These are phyloP conservation scores for Lophiostoma macrostomum DNA, from an alignment of 495 filamentous ascomycete species.

Conservation along the genomic window DNA sequence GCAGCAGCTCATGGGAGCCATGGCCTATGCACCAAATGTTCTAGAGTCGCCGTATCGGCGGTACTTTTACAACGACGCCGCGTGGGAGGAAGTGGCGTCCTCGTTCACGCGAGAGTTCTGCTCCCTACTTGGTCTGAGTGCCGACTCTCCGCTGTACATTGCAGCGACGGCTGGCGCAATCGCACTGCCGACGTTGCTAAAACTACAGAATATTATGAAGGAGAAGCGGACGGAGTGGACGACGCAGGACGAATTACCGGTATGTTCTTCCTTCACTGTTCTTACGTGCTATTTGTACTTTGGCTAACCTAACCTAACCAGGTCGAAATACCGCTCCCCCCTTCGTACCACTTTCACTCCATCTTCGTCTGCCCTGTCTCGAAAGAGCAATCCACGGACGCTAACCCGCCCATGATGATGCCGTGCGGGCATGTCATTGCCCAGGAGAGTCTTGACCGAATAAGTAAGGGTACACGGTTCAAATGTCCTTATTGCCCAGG, in stretches of 20 bases:
- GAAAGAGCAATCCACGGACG: conserved; percentile 91
- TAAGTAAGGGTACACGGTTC: conserved; percentile 75
- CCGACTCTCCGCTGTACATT: conserved; percentile 85
- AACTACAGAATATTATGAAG: conserved; percentile 76
- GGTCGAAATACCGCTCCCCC: conserved; percentile 86
- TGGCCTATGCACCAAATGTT: conserved; percentile 72
- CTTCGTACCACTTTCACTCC: conserved; percentile 83
- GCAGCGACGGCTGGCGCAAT: conserved; percentile 89
- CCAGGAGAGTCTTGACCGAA: conserved; percentile 69
- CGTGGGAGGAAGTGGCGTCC: conserved; percentile 75
- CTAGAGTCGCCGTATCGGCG: conserved; percentile 66
- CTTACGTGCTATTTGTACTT: too few species aligned
- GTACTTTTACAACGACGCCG: conserved; percentile 67
- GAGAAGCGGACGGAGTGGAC: conserved; percentile 94
- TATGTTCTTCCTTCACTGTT: conserved; percentile 36
- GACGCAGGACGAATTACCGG: conserved; percentile 81
- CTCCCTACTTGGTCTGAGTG: conserved; percentile 79
- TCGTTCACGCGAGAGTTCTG: conserved; percentile 95
- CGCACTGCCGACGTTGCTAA: conserved; percentile 78
- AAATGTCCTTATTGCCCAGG: conserved; percentile 97
- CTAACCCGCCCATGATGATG: conserved; percentile 96
- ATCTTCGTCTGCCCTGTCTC: conserved; percentile 98
- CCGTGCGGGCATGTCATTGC: conserved; percentile 95
- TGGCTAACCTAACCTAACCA: conserved; percentile 32
- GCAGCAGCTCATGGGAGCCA: conserved; percentile 68